Evolutionary conservation across 2,329 filamentous ascomycete species (phyloP).

Genomic region (Zasmidium cellare): DNA sequence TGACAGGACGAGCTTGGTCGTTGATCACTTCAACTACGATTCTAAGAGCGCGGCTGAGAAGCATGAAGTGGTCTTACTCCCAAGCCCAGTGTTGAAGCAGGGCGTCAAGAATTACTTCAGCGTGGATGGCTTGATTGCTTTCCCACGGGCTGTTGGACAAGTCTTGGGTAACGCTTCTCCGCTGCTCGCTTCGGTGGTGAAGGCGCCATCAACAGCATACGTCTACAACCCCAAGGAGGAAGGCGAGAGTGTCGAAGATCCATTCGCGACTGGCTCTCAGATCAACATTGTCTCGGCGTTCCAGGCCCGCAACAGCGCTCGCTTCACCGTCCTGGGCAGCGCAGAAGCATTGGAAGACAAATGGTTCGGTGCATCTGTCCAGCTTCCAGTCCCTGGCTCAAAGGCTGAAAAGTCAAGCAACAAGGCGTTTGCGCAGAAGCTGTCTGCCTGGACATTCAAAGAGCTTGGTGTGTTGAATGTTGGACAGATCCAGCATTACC

Average conservation of each 20-base stretch:
- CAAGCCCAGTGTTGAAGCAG: constrained; percentile 64
- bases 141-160: constrained; percentile 80
- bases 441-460: constrained; percentile 96
- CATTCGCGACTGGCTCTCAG: constrained; percentile 82
- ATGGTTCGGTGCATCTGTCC: constrained; percentile 83
- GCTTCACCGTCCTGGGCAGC: constrained; percentile 81
- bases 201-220: constrained; percentile 83
- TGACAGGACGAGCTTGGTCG: constrained; percentile 80
- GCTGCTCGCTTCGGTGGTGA: constrained; percentile 77
- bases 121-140: constrained; percentile 69
- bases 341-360: constrained; percentile 83
- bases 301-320: constrained; percentile 91
- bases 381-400: constrained; percentile 49
- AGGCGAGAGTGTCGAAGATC: constrained; percentile 67
- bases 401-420: constrained; percentile 70
- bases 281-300: constrained; percentile 78
- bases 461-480: constrained; percentile 88
- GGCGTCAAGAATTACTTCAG: constrained; percentile 78
- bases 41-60: constrained; percentile 70
- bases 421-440: constrained; percentile 76
- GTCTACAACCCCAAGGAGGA: constrained; percentile 93
- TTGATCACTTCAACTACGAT: constrained; percentile 97
- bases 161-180: constrained; percentile 72
- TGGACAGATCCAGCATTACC: constrained; percentile 76
- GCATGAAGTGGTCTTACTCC: constrained; percentile 84